Evolutionary conservation across 208 protist species (phyloP).

Genomic region (Acanthamoeba lenticulata): DNA sequence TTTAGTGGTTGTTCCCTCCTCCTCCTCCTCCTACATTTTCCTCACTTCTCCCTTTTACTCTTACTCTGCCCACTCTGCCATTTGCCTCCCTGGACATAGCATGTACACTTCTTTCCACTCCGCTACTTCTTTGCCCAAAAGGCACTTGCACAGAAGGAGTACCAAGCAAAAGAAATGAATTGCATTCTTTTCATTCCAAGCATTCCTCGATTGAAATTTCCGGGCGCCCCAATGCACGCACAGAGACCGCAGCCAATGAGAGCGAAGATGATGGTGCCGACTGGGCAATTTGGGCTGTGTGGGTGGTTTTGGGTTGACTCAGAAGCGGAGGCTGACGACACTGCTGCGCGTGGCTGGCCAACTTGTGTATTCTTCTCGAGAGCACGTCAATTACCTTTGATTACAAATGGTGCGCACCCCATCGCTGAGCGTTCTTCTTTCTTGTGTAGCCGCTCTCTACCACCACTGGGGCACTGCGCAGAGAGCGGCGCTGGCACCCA

Average conservation of each 20-base stretch:
- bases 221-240: not conserved
- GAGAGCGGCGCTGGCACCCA: too few relatives aligned
- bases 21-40: not conserved
- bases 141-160: not conserved
- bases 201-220: not conserved
- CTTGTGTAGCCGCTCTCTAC: too few relatives aligned
- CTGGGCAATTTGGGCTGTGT: not conserved
- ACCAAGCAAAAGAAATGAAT: not conserved
- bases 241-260: not conserved
- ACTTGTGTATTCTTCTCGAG: not conserved
- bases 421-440: too few relatives aligned
- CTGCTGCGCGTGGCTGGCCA: not conserved
- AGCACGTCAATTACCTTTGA: too few relatives aligned
- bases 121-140: too few relatives aligned
- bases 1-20: not conserved
- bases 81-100: not conserved
- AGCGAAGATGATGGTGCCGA: not conserved
- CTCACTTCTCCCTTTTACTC: not conserved
- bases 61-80: not conserved
- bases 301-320: slow-evolving; percentile 27
- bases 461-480: too few relatives aligned
- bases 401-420: too few relatives aligned
- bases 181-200: not conserved
- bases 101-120: not conserved
- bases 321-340: not conserved